phyloP scores from a whole-genome alignment of 2,329 filamentous ascomycete species.

The Stagonosporopsis tanaceti region DNA sequence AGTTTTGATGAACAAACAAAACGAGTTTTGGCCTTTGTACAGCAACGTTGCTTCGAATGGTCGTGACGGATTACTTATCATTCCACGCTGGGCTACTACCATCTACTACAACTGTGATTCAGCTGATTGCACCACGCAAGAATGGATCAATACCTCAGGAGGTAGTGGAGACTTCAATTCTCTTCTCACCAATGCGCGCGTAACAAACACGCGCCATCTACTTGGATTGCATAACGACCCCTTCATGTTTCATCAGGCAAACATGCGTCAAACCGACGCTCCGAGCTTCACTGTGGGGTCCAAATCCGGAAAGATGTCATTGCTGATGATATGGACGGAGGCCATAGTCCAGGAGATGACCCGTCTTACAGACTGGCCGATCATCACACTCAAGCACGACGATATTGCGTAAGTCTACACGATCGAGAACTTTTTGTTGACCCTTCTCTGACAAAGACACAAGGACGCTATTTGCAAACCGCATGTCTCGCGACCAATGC shows the following conservation, averaged over 20 bases:
- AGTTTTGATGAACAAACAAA: slow-evolving; percentile 61
- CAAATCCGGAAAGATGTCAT: slow-evolving; percentile 52
- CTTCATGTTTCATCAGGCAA: slow-evolving; percentile 73
- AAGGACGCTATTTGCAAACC: slow-evolving; percentile 57
- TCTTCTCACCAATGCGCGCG: slow-evolving; percentile 60
- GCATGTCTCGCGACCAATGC: slow-evolving; percentile 63
- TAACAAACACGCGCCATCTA: slow-evolving; percentile 64
- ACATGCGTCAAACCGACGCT: slow-evolving; percentile 61
- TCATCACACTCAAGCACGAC: slow-evolving; percentile 65
- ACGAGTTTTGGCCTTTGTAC: slow-evolving; percentile 64
- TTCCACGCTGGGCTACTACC: slow-evolving; percentile 67
- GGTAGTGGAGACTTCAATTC: slow-evolving; percentile 63
- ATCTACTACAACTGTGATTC: slow-evolving; percentile 72
- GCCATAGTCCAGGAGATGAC: slow-evolving; percentile 62
- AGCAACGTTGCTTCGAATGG: slow-evolving; percentile 62
- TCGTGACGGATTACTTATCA: slow-evolving; percentile 63
- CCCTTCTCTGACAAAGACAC: background rate
- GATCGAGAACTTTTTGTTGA: background rate
- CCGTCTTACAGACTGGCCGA: slow-evolving; percentile 61
- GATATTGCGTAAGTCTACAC: slow-evolving; percentile 53
- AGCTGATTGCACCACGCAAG: slow-evolving; percentile 63
- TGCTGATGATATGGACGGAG: slow-evolving; percentile 67
- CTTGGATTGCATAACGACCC: slow-evolving; percentile 63
- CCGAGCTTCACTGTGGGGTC: slow-evolving; percentile 16
- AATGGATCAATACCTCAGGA: slow-evolving; percentile 68